phyloP scores from a whole-genome alignment of 768 basidiomycete species.

The Hygrophorus pudorinus region DNA sequence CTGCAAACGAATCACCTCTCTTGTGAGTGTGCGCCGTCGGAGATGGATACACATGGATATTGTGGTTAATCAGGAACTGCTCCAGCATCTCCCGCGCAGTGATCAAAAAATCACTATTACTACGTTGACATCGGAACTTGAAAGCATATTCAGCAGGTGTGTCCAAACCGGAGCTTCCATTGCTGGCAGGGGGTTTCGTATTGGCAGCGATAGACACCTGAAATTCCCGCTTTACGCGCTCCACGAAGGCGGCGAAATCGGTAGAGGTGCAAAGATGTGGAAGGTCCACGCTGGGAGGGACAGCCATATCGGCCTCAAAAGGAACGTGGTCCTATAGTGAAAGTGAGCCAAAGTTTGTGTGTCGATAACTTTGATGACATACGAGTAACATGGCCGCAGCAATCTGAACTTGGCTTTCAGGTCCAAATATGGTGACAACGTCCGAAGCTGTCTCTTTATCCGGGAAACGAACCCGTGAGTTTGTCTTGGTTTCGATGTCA shows the following conservation, averaged over 20 bases:
- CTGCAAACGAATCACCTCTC: conserved; percentile 86
- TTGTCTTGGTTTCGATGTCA: conserved; percentile 95
- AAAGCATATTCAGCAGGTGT: conserved; percentile 75
- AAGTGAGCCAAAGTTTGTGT: not conserved
- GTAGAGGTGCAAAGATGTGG: conserved; percentile 61
- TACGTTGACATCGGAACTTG: conserved; percentile 92
- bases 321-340: conserved; percentile 79
- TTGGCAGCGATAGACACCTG: conserved; percentile 86
- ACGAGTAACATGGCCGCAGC: conserved; percentile 94
- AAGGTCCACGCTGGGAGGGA: conserved; percentile 77
- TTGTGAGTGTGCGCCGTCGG: conserved; percentile 73
- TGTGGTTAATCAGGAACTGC: conserved; percentile 78
- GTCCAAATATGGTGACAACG: conserved; percentile 91
- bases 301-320: conserved; percentile 90
- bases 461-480: conserved; percentile 85
- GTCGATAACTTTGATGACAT: conserved; percentile 17
- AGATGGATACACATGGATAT: conserved; percentile 74
- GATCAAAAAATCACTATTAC: conserved; percentile 87
- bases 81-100: conserved; percentile 90
- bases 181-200: conserved; percentile 45
- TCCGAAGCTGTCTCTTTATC: conserved; percentile 94
- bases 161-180: conserved; percentile 39
- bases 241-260: conserved; percentile 82
- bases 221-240: conserved; percentile 86
- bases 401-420: conserved; percentile 94